These are phyloP conservation scores for Rhododendron simsii DNA, from an alignment of 148 eudicot species.

Conservation along the genomic window DNA sequence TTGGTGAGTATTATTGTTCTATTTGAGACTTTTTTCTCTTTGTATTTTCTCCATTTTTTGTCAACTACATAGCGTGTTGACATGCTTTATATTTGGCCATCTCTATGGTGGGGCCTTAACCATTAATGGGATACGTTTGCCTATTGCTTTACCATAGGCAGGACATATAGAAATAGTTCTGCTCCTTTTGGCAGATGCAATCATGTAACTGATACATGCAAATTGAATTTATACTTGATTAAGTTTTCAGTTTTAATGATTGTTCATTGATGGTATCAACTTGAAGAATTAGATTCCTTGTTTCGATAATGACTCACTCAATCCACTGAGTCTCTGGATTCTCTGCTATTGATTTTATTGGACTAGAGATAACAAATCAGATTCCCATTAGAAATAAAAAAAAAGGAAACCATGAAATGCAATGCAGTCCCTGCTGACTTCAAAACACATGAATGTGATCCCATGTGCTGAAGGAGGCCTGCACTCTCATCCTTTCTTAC, in stretches of 20 bases:
- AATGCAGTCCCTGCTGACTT: neutral
- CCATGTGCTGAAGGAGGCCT: neutral
- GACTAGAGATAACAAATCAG: neutral
- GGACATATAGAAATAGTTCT: neutral
- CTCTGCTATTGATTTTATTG: neutral
- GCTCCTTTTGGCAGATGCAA: neutral
- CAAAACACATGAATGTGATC: neutral
- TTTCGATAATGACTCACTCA: neutral
- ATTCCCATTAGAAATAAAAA: neutral
- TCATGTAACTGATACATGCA: neutral
- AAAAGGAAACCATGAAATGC: neutral
- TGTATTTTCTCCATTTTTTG: neutral
- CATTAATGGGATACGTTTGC: neutral
- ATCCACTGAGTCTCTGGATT: neutral
- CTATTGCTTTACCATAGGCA: neutral
- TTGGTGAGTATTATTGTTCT: slow-evolving; percentile 15
- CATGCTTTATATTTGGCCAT: neutral
- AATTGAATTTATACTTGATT: neutral
- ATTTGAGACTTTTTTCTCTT: neutral
- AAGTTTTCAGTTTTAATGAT: neutral
- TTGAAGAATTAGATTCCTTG: neutral
- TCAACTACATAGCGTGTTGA: neutral
- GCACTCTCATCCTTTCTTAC: neutral
- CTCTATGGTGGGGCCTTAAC: neutral
- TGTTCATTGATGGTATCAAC: neutral